Percentiles rank a stretch among this genome's conserved stretches.
Evolutionary conservation across 805 yeast species (phyloP).

Genomic region (Metschnikowia amazonensis): DNA sequence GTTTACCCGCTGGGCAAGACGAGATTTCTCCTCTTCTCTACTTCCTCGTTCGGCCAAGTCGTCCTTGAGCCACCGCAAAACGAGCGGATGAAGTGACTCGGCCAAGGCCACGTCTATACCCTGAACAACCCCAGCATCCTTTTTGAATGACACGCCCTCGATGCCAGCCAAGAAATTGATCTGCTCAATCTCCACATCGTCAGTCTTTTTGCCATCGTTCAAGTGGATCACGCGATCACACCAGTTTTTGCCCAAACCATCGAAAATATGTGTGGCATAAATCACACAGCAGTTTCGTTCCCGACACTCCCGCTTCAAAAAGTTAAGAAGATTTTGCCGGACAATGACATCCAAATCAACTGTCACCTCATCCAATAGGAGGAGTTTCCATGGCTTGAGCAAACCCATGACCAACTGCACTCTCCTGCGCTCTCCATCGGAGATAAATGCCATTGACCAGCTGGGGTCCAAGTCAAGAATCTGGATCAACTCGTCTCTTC

Average conservation of each 20-base stretch:
- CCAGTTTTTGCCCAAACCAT: constrained; percentile 82
- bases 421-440: constrained; percentile 93
- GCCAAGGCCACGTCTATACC: constrained; percentile 39
- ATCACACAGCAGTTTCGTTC: constrained; percentile 70
- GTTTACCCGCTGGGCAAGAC: constrained; percentile 45
- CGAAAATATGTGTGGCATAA: constrained; percentile 95
- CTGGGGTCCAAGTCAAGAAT: constrained; percentile 79
- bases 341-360: constrained; percentile 95
- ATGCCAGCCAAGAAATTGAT: constrained; percentile 30
- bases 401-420: constrained; percentile 94
- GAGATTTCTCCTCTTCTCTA: constrained; percentile 41
- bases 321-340: constrained; percentile 66
- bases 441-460: constrained; percentile 90
- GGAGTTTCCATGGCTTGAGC: constrained; percentile 81
- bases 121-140: constrained; percentile 21
- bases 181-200: constrained; percentile 31
- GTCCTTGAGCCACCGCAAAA: constrained; percentile 58
- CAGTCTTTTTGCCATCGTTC: constrained; percentile 55
- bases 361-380: constrained; percentile 93
- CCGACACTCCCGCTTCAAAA: constrained; percentile 69
- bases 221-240: constrained; percentile 81
- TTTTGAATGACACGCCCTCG: constrained; percentile 22
- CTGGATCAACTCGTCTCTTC: constrained; percentile 72
- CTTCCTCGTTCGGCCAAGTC: constrained; percentile 55
- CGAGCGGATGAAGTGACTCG: constrained; percentile 67